These are phyloP conservation scores for Wickerhamomyces canadensis DNA, from an alignment of 805 yeast genomes.

Conservation along the genomic window DNA sequence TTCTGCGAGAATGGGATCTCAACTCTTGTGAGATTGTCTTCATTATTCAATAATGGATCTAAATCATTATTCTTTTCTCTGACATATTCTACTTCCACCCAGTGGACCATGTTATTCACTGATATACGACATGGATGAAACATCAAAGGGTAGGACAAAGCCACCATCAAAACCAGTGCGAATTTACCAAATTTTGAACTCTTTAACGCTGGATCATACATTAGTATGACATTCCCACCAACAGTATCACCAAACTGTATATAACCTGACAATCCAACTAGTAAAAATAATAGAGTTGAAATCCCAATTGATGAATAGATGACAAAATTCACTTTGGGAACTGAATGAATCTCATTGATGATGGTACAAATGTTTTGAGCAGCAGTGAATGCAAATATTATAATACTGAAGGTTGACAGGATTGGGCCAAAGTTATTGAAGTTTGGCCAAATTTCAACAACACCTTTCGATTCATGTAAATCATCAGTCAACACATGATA, in stretches of 20 bases:
- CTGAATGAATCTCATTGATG: conserved; percentile 59
- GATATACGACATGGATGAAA: conserved; percentile 80
- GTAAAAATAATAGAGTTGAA: conserved; percentile 51
- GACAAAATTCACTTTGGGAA: conserved; percentile 46
- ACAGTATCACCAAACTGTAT: conserved; percentile 65
- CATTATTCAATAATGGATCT: conserved; percentile 7
- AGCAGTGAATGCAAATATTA: conserved; percentile 77
- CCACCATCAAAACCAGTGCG: conserved; percentile 64
- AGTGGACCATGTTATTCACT: conserved; percentile 56
- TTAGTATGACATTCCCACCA: conserved; percentile 61
- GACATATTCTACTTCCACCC: conserved; percentile 28
- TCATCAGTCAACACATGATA: conserved; percentile 42
- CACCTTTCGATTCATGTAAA: conserved; percentile 39
- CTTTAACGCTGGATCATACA: conserved; percentile 51
- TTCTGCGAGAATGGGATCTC: conserved; percentile 38
- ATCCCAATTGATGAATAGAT: conserved; percentile 42
- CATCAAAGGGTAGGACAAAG: conserved; percentile 72
- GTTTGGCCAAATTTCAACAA: conserved; percentile 35
- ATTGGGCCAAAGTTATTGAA: conserved; percentile 37
- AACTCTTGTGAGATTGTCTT: conserved; percentile 15
- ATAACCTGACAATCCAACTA: conserved; percentile 67
- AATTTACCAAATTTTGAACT: conserved; percentile 50
- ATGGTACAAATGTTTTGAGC: conserved; percentile 78
- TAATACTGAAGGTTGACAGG: conserved; percentile 63
- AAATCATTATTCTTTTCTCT: conserved; percentile 3